Evolutionary conservation across 2,329 filamentous ascomycete genomes (phyloP), one percentile per base, ranked within the genome.

Genomic region (Fusarium camptoceras): DNA sequence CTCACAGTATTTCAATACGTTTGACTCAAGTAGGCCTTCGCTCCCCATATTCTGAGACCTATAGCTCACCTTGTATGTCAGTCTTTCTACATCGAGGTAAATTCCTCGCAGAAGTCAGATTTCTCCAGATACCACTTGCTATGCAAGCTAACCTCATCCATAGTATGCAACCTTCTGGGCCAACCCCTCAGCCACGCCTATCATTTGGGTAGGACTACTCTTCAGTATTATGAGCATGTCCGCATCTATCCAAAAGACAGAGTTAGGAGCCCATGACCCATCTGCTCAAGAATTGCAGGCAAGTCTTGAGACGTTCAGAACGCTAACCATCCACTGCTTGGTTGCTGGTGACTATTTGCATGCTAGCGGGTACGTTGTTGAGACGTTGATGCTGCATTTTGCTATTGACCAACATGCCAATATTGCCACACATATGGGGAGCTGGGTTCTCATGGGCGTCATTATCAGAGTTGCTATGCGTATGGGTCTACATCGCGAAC

Each of bases 1-100:
- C 24, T 71, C 65, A 7, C 58, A 66, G 3, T 72, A 71, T 25
- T 72, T 72, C n/a, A 72, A 71, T 25, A 47, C 44, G 5, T 72
- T 71, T 11, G 65, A 71, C 34, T 59, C 57, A 28, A 31, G 53
- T 60, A 59, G 12, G 57, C 24, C 27, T 28, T 30, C 6, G 4
- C 24, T 59, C n/a, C 5, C 18, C 18, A 28, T 28, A 7, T 48
- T 28, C 14, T 5, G 12, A n/a, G 31, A 28, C 7, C 37, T 8
- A 42, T 59, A 15, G 58, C 31, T 37, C 6, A 30, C 58, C 27
- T 37, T 9, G 53, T 8, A 15, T 37, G 10, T 9, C 27, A 60
- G 57, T 42, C n/a, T 24, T 60, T 24, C 20, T 60, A 42, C 57
- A 60, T 59, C 53, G 57, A 42, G 57, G 57, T 18, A 60, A 60